A percentile compares a stretch with the other conserved stretches of the same genome.
phyloP scores from a whole-genome alignment of 2,329 filamentous ascomycete species.

The Monilinia aucupariae region DNA sequence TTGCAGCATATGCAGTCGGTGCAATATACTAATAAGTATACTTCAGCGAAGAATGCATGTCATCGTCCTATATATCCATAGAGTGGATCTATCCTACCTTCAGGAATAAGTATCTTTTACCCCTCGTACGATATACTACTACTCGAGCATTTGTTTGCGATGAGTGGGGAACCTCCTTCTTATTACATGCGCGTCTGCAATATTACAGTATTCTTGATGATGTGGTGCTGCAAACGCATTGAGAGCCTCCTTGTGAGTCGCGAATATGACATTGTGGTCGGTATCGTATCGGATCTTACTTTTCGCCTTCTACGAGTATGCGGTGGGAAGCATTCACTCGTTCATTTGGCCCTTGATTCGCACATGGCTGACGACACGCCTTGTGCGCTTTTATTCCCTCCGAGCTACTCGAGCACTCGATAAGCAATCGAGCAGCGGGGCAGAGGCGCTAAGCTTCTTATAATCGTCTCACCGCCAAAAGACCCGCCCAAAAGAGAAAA shows the following conservation, averaged over 20 bases:
- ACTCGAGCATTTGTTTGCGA: background rate
- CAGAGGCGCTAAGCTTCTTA: background rate
- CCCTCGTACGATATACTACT: background rate
- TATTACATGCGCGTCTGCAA: background rate
- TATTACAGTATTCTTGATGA: background rate
- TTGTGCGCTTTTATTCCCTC: slow-evolving; percentile 6
- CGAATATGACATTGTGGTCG: background rate
- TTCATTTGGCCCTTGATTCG: slow-evolving; percentile 2
- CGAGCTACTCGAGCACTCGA: no score
- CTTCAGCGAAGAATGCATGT: slow-evolving; percentile 2
- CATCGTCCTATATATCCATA: background rate
- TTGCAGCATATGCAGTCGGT: slow-evolving; percentile 8
- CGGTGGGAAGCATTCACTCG: background rate
- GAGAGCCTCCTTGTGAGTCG: background rate
- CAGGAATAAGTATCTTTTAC: background rate
- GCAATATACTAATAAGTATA: slow-evolving; percentile 8
- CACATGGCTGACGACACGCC: slow-evolving; percentile 1
- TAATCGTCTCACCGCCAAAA: background rate
- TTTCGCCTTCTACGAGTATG: slow-evolving; percentile 2
- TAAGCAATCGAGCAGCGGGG: slow-evolving; percentile 11
- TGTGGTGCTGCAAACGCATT: background rate
- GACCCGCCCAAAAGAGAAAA: background rate
- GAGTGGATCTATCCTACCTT: background rate
- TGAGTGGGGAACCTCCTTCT: background rate
- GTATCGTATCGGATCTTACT: background rate